Conservation (phyloP, 495 filamentous ascomycete species). For the Talaromyces wortmannii region DNA sequence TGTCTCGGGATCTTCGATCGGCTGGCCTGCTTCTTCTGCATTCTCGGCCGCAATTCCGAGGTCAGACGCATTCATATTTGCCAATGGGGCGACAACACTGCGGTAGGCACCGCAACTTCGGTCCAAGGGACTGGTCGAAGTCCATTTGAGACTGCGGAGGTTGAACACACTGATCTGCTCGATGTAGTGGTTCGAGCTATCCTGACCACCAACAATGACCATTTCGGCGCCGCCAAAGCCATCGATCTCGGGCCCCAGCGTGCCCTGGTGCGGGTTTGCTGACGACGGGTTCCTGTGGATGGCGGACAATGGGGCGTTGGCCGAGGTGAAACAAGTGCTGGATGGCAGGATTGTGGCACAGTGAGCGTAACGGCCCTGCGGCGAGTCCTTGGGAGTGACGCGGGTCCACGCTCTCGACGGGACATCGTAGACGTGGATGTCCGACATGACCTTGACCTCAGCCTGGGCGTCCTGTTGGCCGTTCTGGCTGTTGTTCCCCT, state of each 20-base stretch:
- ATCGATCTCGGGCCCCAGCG: constrained; percentile 79
- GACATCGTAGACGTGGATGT: constrained; percentile 96
- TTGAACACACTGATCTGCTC: constrained; percentile 99
- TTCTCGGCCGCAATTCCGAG: constrained; percentile 53
- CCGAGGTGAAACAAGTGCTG: constrained; percentile 75
- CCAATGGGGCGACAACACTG: constrained; percentile 84
- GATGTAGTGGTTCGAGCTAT: constrained; percentile 96
- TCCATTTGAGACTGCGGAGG: constrained; percentile 92
- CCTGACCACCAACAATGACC: constrained; percentile 94
- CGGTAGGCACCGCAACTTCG: constrained; percentile 94
- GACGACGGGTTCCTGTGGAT: constrained; percentile 83
- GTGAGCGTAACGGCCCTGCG: constrained; percentile 93
- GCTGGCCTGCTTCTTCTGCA: constrained; percentile 26
- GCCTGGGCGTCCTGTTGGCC: constrained; percentile 64
- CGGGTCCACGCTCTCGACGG: constrained; percentile 77
- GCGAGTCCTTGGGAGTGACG: constrained; percentile 71
- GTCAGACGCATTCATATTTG: constrained; percentile 57
- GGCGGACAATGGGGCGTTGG: constrained; percentile 74
- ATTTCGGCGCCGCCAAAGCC: constrained; percentile 92
- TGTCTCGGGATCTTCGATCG: constrained; percentile 37
- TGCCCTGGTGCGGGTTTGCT: constrained; percentile 72
- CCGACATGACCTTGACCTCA: constrained; percentile 94
- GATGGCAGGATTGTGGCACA: constrained; percentile 91
- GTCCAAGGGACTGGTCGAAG: constrained; percentile 73
- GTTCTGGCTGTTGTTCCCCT: constrained; percentile 18